Conservation (phyloP, 306 rosid genomes). For the Citrullus colocynthis region DNA sequence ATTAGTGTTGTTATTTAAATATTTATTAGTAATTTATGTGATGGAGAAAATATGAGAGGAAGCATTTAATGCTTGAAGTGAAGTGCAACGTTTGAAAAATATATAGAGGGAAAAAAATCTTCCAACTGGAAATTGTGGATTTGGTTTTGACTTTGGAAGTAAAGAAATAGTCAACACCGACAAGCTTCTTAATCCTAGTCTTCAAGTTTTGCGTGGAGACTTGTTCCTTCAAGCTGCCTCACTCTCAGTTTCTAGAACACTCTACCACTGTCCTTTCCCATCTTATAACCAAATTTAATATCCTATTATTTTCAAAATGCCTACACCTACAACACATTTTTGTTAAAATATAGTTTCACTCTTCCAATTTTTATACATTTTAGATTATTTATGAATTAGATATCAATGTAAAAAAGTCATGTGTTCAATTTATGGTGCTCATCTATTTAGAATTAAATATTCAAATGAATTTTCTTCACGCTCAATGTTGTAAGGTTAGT, state of each 20-base stretch:
- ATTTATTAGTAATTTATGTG: not conserved
- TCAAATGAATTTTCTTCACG: too few relatives aligned
- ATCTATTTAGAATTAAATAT: too few relatives aligned
- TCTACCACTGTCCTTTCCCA: not conserved
- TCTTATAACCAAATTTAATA: not conserved
- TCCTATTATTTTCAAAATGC: not conserved
- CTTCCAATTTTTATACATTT: too few relatives aligned
- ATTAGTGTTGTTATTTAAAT: not conserved
- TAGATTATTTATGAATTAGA: too few relatives aligned
- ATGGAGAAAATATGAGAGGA: not conserved
- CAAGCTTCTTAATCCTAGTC: not conserved
- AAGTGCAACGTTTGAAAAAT: not conserved
- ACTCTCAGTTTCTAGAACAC: not conserved
- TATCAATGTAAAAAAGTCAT: too few relatives aligned
- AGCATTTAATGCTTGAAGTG: not conserved
- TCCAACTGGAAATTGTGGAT: not conserved
- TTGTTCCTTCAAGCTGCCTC: not conserved
- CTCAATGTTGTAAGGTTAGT: too few relatives aligned
- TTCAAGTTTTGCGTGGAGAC: not conserved
- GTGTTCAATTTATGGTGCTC: too few relatives aligned
- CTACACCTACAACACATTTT: too few relatives aligned
- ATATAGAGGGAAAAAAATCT: not conserved
- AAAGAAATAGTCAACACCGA: slow-evolving; percentile 1
- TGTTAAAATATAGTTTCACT: too few relatives aligned
- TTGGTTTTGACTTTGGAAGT: not conserved